Evolutionary conservation across 2,329 filamentous ascomycete genomes (phyloP).

Genomic region (Trichoderma afroharzianum): DNA sequence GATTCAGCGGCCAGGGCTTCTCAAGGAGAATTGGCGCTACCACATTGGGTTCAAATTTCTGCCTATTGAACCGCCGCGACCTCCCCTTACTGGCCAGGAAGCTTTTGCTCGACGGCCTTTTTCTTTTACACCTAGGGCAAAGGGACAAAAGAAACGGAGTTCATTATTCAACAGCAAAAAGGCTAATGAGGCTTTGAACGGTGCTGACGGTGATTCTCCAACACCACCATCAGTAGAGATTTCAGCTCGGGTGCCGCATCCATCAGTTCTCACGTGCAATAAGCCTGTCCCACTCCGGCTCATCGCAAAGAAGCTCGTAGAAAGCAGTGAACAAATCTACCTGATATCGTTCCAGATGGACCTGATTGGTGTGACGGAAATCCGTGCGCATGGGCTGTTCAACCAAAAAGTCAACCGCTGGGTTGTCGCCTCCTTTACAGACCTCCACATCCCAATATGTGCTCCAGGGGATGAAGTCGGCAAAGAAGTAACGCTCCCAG

Average conservation of each 20-base stretch:
- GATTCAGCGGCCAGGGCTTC: constrained; percentile 79
- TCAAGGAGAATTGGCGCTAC: constrained; percentile 82
- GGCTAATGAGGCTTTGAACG: constrained; percentile 25
- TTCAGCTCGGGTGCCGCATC: constrained; percentile 76
- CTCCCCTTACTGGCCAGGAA: constrained; percentile 65
- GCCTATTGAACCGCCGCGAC: constrained; percentile 84
- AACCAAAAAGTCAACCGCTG: constrained; percentile 70
- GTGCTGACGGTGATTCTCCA: constrained; percentile 29
- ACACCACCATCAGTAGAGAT: constrained; percentile 67
- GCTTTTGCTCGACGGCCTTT: constrained; percentile 76
- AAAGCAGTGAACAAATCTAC: constrained; percentile 66
- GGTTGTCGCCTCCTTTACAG: constrained; percentile 68
- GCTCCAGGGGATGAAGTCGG: constrained; percentile 53
- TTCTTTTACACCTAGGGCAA: constrained; percentile 46
- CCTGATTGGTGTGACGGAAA: constrained; percentile 72
- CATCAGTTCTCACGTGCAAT: constrained; percentile 85
- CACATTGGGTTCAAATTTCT: constrained; percentile 75
- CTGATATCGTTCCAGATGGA: constrained; percentile 78
- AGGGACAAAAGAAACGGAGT: constrained; percentile 49
- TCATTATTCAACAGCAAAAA: constrained; percentile 52
- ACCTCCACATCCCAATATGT: constrained; percentile 66
- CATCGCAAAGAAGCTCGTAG: constrained; percentile 70
- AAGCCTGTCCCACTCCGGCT: constrained; percentile 77
- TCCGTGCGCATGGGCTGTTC: constrained; percentile 72
- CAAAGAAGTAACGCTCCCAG: constrained; percentile 66